phyloP scores from a whole-genome alignment of 208 protist genomes.

The Leishmania mexicana region DNA sequence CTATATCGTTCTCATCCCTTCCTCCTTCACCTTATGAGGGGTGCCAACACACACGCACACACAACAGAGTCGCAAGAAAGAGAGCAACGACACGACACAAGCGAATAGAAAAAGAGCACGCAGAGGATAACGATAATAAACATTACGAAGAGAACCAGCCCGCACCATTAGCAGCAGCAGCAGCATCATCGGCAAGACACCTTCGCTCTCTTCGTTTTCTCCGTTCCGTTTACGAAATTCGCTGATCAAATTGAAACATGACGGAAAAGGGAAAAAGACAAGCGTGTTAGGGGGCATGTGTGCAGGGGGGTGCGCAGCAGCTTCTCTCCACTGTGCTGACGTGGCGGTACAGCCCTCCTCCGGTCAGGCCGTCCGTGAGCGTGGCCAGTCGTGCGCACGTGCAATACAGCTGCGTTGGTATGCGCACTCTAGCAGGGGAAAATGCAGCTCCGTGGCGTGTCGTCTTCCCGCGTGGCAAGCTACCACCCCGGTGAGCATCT shows the following conservation, averaged over 20 bases:
- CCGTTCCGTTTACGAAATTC: too few species aligned
- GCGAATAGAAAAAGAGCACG: too few species aligned
- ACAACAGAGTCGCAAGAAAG: too few species aligned
- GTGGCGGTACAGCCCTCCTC: neutral
- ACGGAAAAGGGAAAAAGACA: neutral
- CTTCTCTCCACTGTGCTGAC: neutral
- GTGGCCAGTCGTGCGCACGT: neutral
- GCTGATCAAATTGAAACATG: too few species aligned
- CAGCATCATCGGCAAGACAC: too few species aligned
- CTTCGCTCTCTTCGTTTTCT: too few species aligned
- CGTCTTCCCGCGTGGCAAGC: neutral
- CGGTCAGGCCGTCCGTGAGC: neutral
- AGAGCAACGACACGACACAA: too few species aligned
- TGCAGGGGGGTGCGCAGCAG: neutral
- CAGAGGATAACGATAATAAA: too few species aligned
- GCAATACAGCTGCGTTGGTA: neutral
- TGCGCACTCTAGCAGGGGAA: neutral
- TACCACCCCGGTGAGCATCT: neutral
- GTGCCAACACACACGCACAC: neutral
- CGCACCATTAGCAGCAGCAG: too few species aligned
- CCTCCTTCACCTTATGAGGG: neutral
- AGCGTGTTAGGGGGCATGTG: neutral
- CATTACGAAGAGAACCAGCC: too few species aligned
- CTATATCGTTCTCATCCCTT: neutral
- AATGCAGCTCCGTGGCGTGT: neutral